phyloP scores from a whole-genome alignment of 2,329 filamentous ascomycete genomes.

The Apiospora phragmitis region DNA sequence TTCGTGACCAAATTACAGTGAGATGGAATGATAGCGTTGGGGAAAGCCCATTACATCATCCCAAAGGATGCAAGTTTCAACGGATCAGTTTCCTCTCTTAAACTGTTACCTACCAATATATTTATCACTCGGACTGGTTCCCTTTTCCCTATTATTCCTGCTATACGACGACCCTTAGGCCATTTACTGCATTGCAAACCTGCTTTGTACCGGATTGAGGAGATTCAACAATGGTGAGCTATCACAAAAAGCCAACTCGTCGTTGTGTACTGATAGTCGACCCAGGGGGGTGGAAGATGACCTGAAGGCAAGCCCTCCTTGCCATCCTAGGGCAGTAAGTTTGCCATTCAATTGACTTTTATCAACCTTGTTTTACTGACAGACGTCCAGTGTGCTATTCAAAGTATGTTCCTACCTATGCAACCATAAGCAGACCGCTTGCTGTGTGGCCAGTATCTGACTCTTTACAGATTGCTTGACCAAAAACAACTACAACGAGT shows the following conservation, averaged over 20 bases:
- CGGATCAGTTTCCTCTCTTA: background rate
- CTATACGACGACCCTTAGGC: background rate
- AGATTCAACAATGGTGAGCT: background rate
- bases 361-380: background rate
- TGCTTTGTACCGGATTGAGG: background rate
- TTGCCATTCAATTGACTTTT: background rate
- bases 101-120: background rate
- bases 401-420: constrained; percentile 56
- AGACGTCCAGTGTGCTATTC: constrained; percentile 76
- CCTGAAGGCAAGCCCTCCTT: constrained; percentile 73
- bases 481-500: constrained; percentile 83
- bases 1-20: background rate
- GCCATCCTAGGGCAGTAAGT: constrained; percentile 79
- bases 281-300: constrained; percentile 64
- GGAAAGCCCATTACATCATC: constrained; percentile 1
- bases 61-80: background rate
- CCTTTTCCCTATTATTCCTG: background rate
- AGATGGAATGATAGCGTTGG: background rate
- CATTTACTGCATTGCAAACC: background rate
- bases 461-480: constrained; percentile 69
- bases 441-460: background rate
- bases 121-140: background rate
- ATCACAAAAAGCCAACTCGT: background rate
- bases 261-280: background rate
- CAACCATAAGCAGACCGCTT: background rate